Evolutionary conservation across 805 yeast species (phyloP).

Genomic region (Schizosaccharomyces cryophilus): DNA sequence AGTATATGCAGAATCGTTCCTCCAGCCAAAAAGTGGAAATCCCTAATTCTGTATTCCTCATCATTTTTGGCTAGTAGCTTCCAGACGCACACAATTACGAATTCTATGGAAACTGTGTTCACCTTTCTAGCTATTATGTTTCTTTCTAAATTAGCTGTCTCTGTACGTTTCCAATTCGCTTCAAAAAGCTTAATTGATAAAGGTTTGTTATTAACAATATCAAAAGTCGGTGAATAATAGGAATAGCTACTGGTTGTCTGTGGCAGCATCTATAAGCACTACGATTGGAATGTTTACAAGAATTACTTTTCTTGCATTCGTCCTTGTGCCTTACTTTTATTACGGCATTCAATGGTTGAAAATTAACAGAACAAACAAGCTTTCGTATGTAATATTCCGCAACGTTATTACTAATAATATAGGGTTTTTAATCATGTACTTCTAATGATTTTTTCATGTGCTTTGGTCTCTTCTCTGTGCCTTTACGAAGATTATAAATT

Average conservation of each 20-base stretch:
- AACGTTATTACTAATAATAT: conserved; percentile 3
- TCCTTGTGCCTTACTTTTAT: conserved; percentile 31
- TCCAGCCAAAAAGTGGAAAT: neutral
- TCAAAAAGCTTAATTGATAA: too few relatives aligned
- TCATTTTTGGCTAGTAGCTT: conserved; percentile 17
- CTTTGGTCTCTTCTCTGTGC: neutral
- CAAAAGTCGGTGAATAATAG: neutral
- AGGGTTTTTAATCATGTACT: neutral
- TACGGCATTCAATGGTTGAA: conserved; percentile 4
- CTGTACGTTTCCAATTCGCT: neutral
- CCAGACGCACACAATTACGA: conserved; percentile 79
- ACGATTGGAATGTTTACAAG: conserved; percentile 63
- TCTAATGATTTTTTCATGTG: neutral
- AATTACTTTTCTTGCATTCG: conserved; percentile 55
- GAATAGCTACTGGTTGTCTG: neutral
- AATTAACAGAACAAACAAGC: conserved; percentile 4
- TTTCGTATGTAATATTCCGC: conserved; percentile 4
- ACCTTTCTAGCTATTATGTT: conserved; percentile 22
- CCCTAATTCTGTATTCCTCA: neutral
- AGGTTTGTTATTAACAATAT: neutral
- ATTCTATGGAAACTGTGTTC: conserved; percentile 40
- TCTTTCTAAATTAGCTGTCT: neutral
- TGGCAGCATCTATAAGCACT: conserved; percentile 20
- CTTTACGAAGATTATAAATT: neutral
- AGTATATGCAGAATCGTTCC: neutral